Conservation (phyloP, 1,139 yeast genomes). For the Suhomyces anneliseae region DNA sequence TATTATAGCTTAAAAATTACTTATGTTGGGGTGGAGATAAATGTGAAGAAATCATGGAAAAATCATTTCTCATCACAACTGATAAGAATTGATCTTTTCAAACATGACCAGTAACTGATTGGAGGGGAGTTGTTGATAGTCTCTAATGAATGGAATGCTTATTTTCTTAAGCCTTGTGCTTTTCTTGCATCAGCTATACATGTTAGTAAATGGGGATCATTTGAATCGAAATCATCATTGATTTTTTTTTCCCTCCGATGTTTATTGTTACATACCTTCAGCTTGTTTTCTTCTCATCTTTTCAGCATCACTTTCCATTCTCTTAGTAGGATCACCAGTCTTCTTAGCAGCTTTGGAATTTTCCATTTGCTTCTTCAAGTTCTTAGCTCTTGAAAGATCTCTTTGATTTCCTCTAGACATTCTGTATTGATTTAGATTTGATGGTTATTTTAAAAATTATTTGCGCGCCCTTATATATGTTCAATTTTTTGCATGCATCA, state of each 20-base stretch:
- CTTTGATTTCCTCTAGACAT: slow-evolving; percentile 98
- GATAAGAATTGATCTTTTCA: not conserved
- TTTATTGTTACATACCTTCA: slow-evolving; percentile 54
- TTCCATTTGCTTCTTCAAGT: slow-evolving; percentile 73
- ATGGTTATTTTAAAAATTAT: not conserved
- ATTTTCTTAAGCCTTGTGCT: slow-evolving; percentile 33
- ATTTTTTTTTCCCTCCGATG: no score
- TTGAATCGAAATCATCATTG: no score
- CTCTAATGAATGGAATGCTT: not conserved
- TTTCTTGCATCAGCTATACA: slow-evolving; percentile 59
- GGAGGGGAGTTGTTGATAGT: not conserved
- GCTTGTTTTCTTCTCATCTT: slow-evolving; percentile 86
- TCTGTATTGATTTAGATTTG: slow-evolving; percentile 5
- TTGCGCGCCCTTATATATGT: slow-evolving; percentile 9
- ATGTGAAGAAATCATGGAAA: not conserved
- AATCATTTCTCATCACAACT: not conserved
- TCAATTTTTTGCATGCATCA: slow-evolving; percentile 4
- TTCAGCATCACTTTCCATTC: slow-evolving; percentile 87
- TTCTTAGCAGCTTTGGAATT: slow-evolving; percentile 62
- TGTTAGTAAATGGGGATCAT: no score
- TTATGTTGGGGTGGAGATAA: not conserved
- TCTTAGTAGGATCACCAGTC: slow-evolving; percentile 77
- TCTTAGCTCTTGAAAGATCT: slow-evolving; percentile 89
- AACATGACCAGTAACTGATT: not conserved
- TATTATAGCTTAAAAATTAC: not conserved